These are phyloP conservation scores for Paraphoma sp. DNA, from an alignment of 2,329 filamentous ascomycete genomes.

Conservation along the genomic window DNA sequence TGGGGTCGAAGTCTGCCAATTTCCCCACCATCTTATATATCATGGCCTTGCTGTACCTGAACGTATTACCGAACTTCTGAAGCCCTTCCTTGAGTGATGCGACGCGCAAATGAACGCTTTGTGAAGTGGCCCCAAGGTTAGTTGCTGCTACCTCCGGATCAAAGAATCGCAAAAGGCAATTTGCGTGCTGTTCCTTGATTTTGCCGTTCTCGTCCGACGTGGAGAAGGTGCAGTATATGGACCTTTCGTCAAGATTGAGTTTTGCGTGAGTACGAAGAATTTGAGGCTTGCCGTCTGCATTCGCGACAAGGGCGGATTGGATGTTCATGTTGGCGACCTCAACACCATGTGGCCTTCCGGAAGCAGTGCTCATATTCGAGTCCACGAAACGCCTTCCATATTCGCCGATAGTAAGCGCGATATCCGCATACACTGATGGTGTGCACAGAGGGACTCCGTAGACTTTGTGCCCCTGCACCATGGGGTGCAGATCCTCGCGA, in stretches of 20 bases:
- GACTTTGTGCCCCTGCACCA: slow-evolving; percentile 21
- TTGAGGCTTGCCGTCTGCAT: background rate
- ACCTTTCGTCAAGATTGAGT: background rate
- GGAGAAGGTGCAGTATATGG: background rate
- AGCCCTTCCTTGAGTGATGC: background rate
- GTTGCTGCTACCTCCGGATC: background rate
- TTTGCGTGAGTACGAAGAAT: background rate
- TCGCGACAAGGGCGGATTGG: slow-evolving; percentile 16
- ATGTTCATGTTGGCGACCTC: slow-evolving; percentile 15
- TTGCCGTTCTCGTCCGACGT: background rate
- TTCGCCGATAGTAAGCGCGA: slow-evolving; percentile 39
- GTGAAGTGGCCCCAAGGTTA: too few species aligned
- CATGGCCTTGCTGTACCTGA: too few species aligned
- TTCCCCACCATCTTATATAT: background rate
- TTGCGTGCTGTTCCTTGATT: background rate
- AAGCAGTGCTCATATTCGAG: background rate
- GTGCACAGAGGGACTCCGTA: slow-evolving; percentile 20
- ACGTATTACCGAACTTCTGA: too few species aligned
- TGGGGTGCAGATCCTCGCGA: slow-evolving; percentile 10
- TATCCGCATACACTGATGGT: slow-evolving; percentile 40
- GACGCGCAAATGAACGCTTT: background rate
- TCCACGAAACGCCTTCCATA: slow-evolving; percentile 5
- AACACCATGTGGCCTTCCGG: background rate
- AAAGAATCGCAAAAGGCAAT: background rate
- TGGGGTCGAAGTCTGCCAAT: slow-evolving; percentile 12